Percentiles rank a stretch among this genome's conserved stretches.
phyloP scores from a whole-genome alignment of 352 stramenopile species.

The Phytophthora colocasiae region DNA sequence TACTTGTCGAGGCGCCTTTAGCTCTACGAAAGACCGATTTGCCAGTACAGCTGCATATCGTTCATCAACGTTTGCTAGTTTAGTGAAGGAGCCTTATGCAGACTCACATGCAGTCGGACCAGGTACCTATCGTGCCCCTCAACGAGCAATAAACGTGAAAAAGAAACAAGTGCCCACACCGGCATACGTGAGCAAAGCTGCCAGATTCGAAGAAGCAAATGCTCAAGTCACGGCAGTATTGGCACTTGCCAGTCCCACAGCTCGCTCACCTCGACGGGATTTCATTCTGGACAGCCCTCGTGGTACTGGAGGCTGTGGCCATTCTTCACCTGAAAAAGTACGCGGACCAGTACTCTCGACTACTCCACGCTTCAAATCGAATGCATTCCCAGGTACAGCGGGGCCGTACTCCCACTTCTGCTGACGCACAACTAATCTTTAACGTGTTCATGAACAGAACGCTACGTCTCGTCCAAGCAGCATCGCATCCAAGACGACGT shows the following conservation, averaged over 20 bases:
- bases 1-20: slow-evolving; percentile 61
- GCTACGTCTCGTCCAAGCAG: slow-evolving; percentile 75
- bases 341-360: slow-evolving; percentile 64
- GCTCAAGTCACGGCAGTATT: slow-evolving; percentile 60
- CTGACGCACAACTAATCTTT: too few relatives aligned
- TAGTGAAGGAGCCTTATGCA: slow-evolving; percentile 78
- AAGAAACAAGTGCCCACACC: slow-evolving; percentile 64
- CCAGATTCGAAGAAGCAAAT: slow-evolving; percentile 63
- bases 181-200: slow-evolving; percentile 61
- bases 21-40: slow-evolving; percentile 71
- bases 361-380: slow-evolving; percentile 75
- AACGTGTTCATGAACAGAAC: slow-evolving; percentile 42
- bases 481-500: slow-evolving; percentile 57
- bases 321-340: slow-evolving; percentile 41
- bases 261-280: slow-evolving; percentile 16
- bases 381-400: slow-evolving; percentile 59
- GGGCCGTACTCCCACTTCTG: background rate
- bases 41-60: slow-evolving; percentile 72
- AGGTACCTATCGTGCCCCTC: slow-evolving; percentile 68
- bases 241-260: slow-evolving; percentile 21
- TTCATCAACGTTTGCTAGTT: slow-evolving; percentile 69
- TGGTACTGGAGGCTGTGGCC: slow-evolving; percentile 19
- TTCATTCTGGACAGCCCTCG: slow-evolving; percentile 24
- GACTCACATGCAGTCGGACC: slow-evolving; percentile 63
- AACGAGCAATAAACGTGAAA: slow-evolving; percentile 65